phyloP scores from a whole-genome alignment of 305 asterid species.

The Fraxinus sp. region DNA sequence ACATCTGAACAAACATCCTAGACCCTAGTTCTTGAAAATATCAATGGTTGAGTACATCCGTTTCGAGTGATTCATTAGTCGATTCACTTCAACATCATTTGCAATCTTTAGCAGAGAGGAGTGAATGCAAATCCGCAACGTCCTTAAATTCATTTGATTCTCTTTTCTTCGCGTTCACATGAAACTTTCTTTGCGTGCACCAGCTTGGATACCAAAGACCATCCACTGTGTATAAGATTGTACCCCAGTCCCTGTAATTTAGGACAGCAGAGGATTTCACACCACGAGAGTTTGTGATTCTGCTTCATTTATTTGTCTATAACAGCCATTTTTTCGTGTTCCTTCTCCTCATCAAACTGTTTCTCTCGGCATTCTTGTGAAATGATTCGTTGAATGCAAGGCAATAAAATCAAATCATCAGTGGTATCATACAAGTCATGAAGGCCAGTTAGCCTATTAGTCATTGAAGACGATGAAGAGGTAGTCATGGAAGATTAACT shows the following conservation, averaged over 20 bases:
- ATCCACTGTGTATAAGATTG: background rate
- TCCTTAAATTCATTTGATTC: slow-evolving; percentile 2
- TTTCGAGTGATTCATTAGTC: background rate
- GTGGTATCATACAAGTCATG: slow-evolving; percentile 3
- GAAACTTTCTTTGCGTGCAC: slow-evolving; percentile 3
- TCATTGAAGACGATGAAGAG: slow-evolving; percentile 24
- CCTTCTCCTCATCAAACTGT: background rate
- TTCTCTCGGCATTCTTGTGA: slow-evolving; percentile 2
- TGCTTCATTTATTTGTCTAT: background rate
- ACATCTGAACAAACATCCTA: background rate
- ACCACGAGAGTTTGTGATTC: background rate
- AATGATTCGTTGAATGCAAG: background rate
- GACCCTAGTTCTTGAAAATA: background rate
- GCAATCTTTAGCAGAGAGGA: background rate
- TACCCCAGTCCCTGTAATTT: background rate
- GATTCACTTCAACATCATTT: background rate
- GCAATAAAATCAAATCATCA: slow-evolving; percentile 11
- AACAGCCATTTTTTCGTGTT: background rate
- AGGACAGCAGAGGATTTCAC: background rate
- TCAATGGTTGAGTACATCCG: background rate
- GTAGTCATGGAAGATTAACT: slow-evolving; percentile 13
- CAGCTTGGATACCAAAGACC: slow-evolving; percentile 1
- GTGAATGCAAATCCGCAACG: background rate
- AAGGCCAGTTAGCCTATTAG: slow-evolving; percentile 7
- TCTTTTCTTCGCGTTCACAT: background rate